Evolutionary conservation across 768 basidiomycete genomes (phyloP).

Genomic region (Boletus rubropictus): DNA sequence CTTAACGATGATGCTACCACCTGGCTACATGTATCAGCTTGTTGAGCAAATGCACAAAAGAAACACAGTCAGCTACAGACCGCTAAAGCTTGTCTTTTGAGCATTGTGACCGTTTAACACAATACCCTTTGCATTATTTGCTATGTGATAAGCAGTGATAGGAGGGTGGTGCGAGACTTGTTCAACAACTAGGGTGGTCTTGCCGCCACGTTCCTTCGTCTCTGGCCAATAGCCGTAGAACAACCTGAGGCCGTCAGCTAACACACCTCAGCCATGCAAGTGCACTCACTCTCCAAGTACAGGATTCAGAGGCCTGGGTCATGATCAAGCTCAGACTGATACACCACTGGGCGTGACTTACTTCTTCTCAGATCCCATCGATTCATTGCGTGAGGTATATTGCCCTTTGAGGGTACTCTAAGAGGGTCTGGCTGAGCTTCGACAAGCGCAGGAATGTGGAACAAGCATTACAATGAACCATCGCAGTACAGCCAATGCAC

Average conservation of each 20-base stretch:
- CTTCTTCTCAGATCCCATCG: constrained; percentile 98
- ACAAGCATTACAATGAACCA: constrained; percentile 80
- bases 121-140: constrained; percentile 73
- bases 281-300: constrained; percentile 80
- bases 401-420: constrained; percentile 92
- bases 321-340: constrained; percentile 10
- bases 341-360: constrained; percentile 30
- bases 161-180: constrained; percentile 96
- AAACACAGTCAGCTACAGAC: constrained; percentile 31
- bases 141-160: constrained; percentile 81
- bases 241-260: constrained; percentile 39
- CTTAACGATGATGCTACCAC: constrained; percentile 77
- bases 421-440: constrained; percentile 3
- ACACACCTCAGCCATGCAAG: not conserved
- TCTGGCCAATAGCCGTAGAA: constrained; percentile 92
- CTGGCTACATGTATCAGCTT: constrained; percentile 28
- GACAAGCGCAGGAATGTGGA: not conserved
- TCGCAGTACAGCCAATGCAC: constrained; percentile 74
- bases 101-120: constrained; percentile 82
- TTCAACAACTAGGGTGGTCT: constrained; percentile 80
- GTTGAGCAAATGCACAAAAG: not conserved
- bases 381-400: constrained; percentile 91
- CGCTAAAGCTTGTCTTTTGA: constrained; percentile 91
- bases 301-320: constrained; percentile 82
- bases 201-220: constrained; percentile 56